A percentile compares a stretch with the other conserved stretches of the same genome.
phyloP scores from a whole-genome alignment of 352 stramenopile genomes.

The Sclerospora graminicola region DNA sequence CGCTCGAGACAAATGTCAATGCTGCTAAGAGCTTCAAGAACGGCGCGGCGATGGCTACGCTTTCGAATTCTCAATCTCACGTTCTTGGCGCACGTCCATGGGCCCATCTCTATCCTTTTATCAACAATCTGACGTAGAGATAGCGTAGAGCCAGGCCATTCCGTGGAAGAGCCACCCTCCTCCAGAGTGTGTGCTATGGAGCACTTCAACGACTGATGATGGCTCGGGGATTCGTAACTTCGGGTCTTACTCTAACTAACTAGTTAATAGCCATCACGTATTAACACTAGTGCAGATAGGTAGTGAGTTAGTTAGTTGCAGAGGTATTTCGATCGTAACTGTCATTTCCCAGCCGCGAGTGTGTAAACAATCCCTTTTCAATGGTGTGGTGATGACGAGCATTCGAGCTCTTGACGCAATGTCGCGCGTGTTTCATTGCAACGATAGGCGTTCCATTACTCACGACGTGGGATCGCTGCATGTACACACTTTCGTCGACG shows the following conservation, averaged over 20 bases:
- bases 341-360: no score
- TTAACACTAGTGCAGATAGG: no score
- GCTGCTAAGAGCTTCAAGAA: slow-evolving; percentile 1
- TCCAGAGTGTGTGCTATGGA: not conserved
- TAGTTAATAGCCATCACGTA: not conserved
- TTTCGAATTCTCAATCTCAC: slow-evolving; percentile 6
- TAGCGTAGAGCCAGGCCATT: not conserved
- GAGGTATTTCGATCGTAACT: no score
- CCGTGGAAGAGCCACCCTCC: not conserved
- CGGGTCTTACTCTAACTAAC: no score
- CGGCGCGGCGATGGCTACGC: slow-evolving; percentile 10
- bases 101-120: no score
- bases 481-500: not conserved
- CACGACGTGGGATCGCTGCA: slow-evolving; percentile 11
- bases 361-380: no score
- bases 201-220: slow-evolving; percentile 7
- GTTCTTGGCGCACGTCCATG: slow-evolving; percentile 6
- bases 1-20: no score
- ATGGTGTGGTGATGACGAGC: slow-evolving; percentile 6
- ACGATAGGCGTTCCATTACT: slow-evolving; percentile 26
- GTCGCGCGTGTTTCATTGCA: slow-evolving; percentile 14
- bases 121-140: slow-evolving; percentile 14
- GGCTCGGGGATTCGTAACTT: no score
- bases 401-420: slow-evolving; percentile 8
- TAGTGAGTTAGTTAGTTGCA: not conserved